Evolutionary conservation across 352 stramenopile species (phyloP), one percentile per base, ranked within the genome.

Genomic region (Pythium guiyangense): DNA sequence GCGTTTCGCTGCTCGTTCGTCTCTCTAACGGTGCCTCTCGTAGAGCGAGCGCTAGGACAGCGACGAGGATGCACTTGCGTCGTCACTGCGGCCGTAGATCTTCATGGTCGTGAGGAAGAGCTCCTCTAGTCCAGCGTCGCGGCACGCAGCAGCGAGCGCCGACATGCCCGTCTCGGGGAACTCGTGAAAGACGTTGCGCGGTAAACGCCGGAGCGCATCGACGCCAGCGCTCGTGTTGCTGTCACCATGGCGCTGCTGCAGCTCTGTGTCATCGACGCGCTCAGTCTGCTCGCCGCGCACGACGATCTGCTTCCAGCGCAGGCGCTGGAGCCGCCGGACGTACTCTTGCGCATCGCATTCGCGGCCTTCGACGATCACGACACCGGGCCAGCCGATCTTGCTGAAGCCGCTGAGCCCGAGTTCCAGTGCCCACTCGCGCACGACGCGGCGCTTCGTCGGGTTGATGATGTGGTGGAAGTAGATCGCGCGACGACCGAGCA

Each of bases 401-500:
- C 75, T 86, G 27, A 84, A 87, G 9, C 79, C 84, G 10, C 78
- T 65, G 11, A 94, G 79, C 22, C 67, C 35, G 27, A 92, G 67
- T 61, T 94, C 84, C 1, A 69, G 42, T 4, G 84, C 84, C 79
- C 74, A 91, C 42, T 94, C 79, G 44, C 76, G 79, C 22, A 94
- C 65, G 3, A 88, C 79, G 42, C 71, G 77, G 3, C 78, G 75
- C 62, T 94, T 94, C 46, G 66, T 88, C 15, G 65, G 54, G 9
- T 77, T 79, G 59, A 92, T 91, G 59, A 92, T 91, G 63, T 93
- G 83, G 66, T 93, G 83, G 57, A 91, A 89, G 64, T 91, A 93
- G 52, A 93, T 93, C 35, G 79, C 77, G 10, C 83, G 73, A 14
- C 83, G 70, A 12, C 80, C 83, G 17, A 93, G 57, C n/a, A 78